A percentile compares a stretch with the other conserved stretches of the same genome.
Conservation (phyloP, 371 early-diverging fungal genomes). For the Zopfochytrium polystomum region DNA sequence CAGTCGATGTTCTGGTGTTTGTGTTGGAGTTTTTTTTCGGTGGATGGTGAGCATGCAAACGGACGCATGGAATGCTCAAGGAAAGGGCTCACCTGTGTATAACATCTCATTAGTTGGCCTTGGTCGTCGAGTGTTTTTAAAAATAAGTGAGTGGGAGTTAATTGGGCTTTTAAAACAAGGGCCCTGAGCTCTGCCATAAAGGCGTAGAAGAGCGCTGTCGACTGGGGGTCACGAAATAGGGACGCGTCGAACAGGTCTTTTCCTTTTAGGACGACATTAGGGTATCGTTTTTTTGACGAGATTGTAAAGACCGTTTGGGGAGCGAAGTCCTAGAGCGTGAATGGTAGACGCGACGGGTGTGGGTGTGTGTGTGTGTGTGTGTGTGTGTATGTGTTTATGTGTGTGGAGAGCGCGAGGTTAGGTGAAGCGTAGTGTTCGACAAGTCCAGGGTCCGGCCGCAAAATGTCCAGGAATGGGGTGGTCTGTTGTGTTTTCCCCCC, state of each 20-base stretch:
- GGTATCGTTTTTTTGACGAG: constrained; percentile 78
- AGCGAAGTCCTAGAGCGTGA: constrained; percentile 53
- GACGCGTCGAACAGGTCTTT: constrained; percentile 94
- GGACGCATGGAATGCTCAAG: neutral
- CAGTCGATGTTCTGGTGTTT: constrained; percentile 82
- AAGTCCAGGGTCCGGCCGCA: neutral
- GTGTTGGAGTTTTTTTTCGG: neutral
- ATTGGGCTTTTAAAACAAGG: constrained; percentile 65
- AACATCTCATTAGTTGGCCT: constrained; percentile 79
- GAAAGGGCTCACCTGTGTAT: constrained; percentile 69
- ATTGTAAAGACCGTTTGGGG: constrained; percentile 49
- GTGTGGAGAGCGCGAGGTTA: neutral
- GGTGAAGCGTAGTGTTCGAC: neutral
- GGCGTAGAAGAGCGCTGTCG: constrained; percentile 81
- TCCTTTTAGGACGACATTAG: constrained; percentile 74
- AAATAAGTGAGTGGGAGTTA: constrained; percentile 87
- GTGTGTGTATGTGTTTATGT: constrained; percentile 10
- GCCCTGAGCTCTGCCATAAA: constrained; percentile 93
- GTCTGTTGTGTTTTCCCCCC: too few species aligned
- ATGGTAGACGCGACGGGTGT: too few species aligned
- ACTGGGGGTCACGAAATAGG: constrained; percentile 71
- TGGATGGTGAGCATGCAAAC: neutral
- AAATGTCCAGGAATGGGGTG: neutral
- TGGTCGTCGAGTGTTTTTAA: constrained; percentile 68
- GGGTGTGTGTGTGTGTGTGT: too few species aligned